Evolutionary conservation across 31 red algal genomes (phyloP), one percentile per base, ranked within the genome.

Genomic region (Odonthalia washingtoniensis): DNA sequence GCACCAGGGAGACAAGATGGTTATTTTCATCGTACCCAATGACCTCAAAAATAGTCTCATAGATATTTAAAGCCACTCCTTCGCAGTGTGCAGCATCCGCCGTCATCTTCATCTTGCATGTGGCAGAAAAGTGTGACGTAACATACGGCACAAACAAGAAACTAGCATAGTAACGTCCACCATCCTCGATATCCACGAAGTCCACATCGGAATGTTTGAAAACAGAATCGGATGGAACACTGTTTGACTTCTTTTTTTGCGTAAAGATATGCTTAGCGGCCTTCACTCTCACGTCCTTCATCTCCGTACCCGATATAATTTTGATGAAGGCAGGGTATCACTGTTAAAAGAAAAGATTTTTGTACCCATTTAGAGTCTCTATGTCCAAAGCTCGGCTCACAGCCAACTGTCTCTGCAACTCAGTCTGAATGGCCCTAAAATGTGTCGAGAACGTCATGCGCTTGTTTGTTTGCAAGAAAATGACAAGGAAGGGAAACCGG

Each of bases 31-130:
- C 74, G 63, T 67, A 87, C 1, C 72, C 1, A 41, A 78, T n/a
- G 2, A 78, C 72, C 45, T 87, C 84, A 67, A 77, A 87, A 27
- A 38, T 78, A 28, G 80, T 80, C 0, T 46, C 43, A 46, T 24
- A 61, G 52, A 14, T 61, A 61, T n/a, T n/a, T n/a, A n/a, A n/a
- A 61, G 14, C 52, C 52, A 61, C 52, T 14, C 52, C 52, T 17
- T 24, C 52, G 14, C 14, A 61, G 24, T 61, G 52, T 17, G 52
- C 14, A 61, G 52, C 14, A 17, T 17, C 52, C 24, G 52, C 24
- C 14, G 52, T 61, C 24, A 17, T 61, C 24, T 14, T 61, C 52
- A 61, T 61, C 24, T 61, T 61, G 16, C 52, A 14, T 17, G 52
- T 61, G 24, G 52, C 52, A 24, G 24, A 61, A 24, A 61, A 61